These are phyloP conservation scores for Penicillium flavigenum DNA, from an alignment of 495 filamentous ascomycete species.

Conservation along the genomic window DNA sequence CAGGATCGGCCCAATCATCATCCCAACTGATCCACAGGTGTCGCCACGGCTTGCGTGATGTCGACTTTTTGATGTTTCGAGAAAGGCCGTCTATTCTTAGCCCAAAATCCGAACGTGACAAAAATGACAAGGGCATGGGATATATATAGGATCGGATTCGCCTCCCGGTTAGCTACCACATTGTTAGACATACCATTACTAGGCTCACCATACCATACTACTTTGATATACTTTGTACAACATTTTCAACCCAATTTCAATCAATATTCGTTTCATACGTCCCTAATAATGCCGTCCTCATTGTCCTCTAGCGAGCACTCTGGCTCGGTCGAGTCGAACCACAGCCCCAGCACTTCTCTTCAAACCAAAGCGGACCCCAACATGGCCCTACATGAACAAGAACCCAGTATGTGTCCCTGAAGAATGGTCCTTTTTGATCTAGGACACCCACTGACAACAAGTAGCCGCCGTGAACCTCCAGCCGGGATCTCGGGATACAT, in stretches of 20 bases:
- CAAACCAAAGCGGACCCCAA: slow-evolving; percentile 84
- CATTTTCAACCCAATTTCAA: not conserved
- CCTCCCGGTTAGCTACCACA: not conserved
- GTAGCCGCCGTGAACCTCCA: slow-evolving; percentile 23
- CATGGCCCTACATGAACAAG: slow-evolving; percentile 76
- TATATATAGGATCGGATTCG: slow-evolving; percentile 8
- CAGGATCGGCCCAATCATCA: slow-evolving; percentile 22
- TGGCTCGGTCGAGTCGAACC: slow-evolving; percentile 29
- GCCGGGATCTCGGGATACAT: slow-evolving; percentile 38
- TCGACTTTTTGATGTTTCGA: slow-evolving; percentile 1
- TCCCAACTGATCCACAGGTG: slow-evolving; percentile 7
- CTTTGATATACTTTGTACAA: not conserved
- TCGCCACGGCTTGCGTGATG: slow-evolving; percentile 31
- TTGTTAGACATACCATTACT: not conserved
- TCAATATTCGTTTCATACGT: not conserved
- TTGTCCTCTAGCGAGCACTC: slow-evolving; percentile 29
- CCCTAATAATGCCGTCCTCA: slow-evolving; percentile 27
- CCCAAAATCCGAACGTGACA: not conserved
- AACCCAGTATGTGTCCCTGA: slow-evolving; percentile 67
- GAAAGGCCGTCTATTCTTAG: slow-evolving; percentile 29
- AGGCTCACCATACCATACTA: not conserved
- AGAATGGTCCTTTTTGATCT: not conserved
- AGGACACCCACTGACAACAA: slow-evolving; percentile 9
- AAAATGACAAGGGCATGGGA: not conserved
- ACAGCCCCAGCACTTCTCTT: slow-evolving; percentile 56